phyloP scores from a whole-genome alignment of 768 basidiomycete genomes.

The Tricholoma sp. region DNA sequence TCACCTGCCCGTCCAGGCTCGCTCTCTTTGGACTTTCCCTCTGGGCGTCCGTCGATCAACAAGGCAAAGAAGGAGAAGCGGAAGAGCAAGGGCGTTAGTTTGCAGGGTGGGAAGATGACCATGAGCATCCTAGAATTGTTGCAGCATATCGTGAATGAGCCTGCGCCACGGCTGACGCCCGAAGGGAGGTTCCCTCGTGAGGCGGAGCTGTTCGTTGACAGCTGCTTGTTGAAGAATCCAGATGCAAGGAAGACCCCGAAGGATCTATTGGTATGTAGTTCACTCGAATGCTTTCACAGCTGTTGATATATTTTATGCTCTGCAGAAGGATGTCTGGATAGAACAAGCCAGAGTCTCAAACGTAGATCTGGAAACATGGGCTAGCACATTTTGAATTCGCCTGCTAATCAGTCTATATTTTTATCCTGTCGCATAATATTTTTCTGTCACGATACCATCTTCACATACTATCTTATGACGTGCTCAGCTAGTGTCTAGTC shows the following conservation, averaged over 20 bases:
- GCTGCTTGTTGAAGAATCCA: conserved; percentile 89
- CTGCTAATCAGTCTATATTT: background rate
- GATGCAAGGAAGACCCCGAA: conserved; percentile 80
- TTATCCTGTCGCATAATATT: background rate
- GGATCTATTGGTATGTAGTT: conserved; percentile 65
- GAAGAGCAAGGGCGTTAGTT: conserved; percentile 87
- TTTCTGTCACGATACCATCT: background rate
- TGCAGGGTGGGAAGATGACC: conserved; percentile 94
- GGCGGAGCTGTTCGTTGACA: conserved; percentile 84
- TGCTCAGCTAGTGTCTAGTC: background rate
- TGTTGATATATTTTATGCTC: conserved; percentile 3
- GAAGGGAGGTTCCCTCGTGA: conserved; percentile 65
- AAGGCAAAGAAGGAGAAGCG: conserved; percentile 71
- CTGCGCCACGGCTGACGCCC: conserved; percentile 81
- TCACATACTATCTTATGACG: background rate
- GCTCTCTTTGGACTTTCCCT: conserved; percentile 39
- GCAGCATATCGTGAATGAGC: conserved; percentile 98
- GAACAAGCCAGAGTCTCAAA: conserved; percentile 51
- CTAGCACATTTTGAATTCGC: conserved; percentile 57
- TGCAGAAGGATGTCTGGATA: conserved; percentile 73
- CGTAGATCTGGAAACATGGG: conserved; percentile 78
- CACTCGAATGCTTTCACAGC: conserved; percentile 2
- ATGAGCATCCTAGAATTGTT: conserved; percentile 97
- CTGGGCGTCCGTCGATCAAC: conserved; percentile 29
- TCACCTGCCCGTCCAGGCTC: conserved; percentile 65